These are phyloP conservation scores for Trypethelium eluteriae DNA, from an alignment of 495 filamentous ascomycete genomes.

Conservation along the genomic window DNA sequence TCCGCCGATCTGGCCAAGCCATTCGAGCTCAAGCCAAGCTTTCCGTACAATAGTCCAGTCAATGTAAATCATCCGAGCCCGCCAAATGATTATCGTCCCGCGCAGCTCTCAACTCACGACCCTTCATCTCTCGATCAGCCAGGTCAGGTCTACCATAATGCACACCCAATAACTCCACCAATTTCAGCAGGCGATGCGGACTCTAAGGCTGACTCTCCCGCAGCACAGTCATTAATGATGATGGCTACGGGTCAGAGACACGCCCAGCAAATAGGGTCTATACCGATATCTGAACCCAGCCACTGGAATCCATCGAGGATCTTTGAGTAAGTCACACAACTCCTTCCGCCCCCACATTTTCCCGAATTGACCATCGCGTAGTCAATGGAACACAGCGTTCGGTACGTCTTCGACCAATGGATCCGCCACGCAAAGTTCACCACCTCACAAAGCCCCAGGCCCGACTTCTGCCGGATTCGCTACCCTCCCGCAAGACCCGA, in stretches of 20 bases:
- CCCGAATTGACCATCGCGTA: constrained; percentile 32
- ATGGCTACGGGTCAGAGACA: constrained; percentile 51
- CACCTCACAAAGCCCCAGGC: constrained; percentile 39
- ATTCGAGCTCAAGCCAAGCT: constrained; percentile 80
- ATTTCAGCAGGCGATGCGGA: constrained; percentile 69
- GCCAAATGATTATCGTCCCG: constrained; percentile 10
- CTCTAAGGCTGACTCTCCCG: constrained; percentile 72
- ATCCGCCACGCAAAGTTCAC: constrained; percentile 27
- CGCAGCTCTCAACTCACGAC: constrained; percentile 29
- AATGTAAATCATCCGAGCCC: constrained; percentile 38
- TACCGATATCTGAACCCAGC: constrained; percentile 58
- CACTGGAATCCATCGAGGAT: constrained; percentile 89
- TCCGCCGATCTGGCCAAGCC: constrained; percentile 78
- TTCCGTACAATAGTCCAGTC: constrained; percentile 79
- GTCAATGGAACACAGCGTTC: constrained; percentile 90
- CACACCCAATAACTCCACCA: constrained; percentile 74
- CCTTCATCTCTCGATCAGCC: constrained; percentile 38
- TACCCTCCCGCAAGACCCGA: not conserved
- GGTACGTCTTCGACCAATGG: constrained; percentile 47
- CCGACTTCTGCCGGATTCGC: constrained; percentile 25
- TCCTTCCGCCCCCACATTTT: not conserved
- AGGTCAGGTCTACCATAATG: constrained; percentile 65
- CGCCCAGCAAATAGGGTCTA: constrained; percentile 32
- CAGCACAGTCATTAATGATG: constrained; percentile 69
- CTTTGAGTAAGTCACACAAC: constrained; percentile 69